Evolutionary conservation across 352 stramenopile species (phyloP).

Genomic region (Phytopythium helicoides): DNA sequence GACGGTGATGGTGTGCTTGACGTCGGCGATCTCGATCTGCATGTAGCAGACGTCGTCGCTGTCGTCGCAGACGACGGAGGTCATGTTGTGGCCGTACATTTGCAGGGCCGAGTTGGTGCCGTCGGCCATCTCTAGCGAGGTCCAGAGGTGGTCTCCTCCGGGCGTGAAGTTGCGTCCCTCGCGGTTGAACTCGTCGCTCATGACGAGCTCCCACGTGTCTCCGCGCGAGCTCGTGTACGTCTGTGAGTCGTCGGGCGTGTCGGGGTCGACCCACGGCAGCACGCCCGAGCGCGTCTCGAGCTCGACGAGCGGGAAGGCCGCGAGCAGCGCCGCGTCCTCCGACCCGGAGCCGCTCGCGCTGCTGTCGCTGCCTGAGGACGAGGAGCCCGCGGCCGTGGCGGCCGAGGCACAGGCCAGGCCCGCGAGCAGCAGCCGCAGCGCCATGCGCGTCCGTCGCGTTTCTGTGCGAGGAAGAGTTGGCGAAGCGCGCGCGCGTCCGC

Average conservation of each 20-base stretch:
- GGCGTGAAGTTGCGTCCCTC: conserved; percentile 49
- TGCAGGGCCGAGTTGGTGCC: conserved; percentile 65
- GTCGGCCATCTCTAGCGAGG: conserved; percentile 63
- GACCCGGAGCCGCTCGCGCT: conserved; percentile 6
- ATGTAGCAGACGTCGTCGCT: conserved; percentile 51
- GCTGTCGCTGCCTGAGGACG: conserved; percentile 7
- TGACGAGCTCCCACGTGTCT: conserved; percentile 51
- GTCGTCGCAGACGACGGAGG: conserved; percentile 45
- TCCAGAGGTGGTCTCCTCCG: conserved; percentile 60
- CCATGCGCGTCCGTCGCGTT: too few relatives aligned
- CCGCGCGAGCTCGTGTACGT: conserved; percentile 50
- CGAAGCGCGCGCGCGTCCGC: too few relatives aligned
- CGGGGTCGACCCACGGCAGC: conserved; percentile 51
- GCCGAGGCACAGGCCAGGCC: too few relatives aligned
- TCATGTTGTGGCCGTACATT: conserved; percentile 68
- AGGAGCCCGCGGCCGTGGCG: too few relatives aligned
- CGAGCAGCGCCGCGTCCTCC: not conserved
- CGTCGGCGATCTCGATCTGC: conserved; percentile 50
- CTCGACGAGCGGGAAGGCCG: conserved; percentile 14
- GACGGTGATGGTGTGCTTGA: conserved; percentile 53
- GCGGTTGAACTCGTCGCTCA: conserved; percentile 68
- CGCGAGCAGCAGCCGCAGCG: too few relatives aligned
- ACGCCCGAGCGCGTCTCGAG: conserved; percentile 45
- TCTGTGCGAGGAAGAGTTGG: too few relatives aligned
- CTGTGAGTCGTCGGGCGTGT: conserved; percentile 43